A percentile compares a stretch with the other conserved stretches of the same genome.
Evolutionary conservation across 2,329 filamentous ascomycete species (phyloP).

Genomic region (Colletotrichum filicis): DNA sequence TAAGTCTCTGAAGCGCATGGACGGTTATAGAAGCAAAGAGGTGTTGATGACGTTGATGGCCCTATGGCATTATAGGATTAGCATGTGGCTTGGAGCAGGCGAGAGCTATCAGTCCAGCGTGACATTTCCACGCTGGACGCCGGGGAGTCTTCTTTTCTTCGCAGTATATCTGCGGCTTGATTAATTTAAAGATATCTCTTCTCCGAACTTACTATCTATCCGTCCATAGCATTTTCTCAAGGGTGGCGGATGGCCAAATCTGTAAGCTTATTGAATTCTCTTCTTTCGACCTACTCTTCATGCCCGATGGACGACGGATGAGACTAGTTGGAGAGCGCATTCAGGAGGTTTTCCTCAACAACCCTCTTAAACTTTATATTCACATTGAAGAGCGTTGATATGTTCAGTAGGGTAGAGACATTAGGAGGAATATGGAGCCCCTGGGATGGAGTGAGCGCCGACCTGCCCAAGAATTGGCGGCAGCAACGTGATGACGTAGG

Average conservation of each 20-base stretch:
- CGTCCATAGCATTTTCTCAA: neutral
- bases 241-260: neutral
- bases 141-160: neutral
- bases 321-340: neutral
- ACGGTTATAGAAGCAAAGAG: neutral
- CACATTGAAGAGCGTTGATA: neutral
- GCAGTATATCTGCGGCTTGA: neutral
- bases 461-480: neutral
- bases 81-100: neutral
- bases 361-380: neutral
- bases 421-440: neutral
- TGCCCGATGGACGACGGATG: neutral
- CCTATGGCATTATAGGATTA: neutral
- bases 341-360: neutral
- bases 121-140: neutral
- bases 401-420: neutral
- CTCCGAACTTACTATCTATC: neutral
- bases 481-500: neutral
- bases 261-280: neutral
- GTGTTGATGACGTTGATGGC: neutral
- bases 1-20: neutral
- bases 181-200: neutral
- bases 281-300: neutral
- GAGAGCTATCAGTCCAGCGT: neutral
- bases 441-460: neutral